Evolutionary conservation across 106 monocot genomes (phyloP), one percentile per base, ranked within the genome.

Genomic region (Allium sativum): DNA sequence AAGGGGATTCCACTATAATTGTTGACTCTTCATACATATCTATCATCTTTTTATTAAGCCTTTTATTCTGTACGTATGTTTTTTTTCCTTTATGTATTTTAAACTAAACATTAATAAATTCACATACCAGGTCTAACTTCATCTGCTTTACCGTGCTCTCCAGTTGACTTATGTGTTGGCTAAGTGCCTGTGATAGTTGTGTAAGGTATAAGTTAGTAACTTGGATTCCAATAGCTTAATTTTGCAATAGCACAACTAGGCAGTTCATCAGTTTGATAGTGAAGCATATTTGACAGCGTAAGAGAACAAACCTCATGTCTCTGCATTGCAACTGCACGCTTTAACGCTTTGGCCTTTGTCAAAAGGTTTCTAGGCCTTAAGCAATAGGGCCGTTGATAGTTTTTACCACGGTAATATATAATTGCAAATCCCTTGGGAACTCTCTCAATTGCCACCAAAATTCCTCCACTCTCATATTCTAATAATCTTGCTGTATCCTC

Each of bases 381-480:
- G 61, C 69, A 88, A 43, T 88, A 85, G 12, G 98, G 98, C 6
- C 98, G 79, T 58, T 68, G 65, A 74, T 98, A 98, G 65, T 98
- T 98, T 71, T 98, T 98, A 58, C 98, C 98, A 65, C 98, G 92
- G 64, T 98, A 98, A 69, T 78, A 98, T 18, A 98, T 83, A 65
- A 98, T 77, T 60, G 82, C 78, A 73, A 80, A 92, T 2, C 98
- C 98, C 78, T 98, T 98, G 42, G 92, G 82, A 21, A 88, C 82
- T 70, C 80, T 92, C 72, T 92, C 98, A 54, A 98, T 85, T 48
- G 87, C 84, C 15, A 99, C 98, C 62, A 99, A 77, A 72, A 99
- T 88, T 45, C 98, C 98, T 11, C 88, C 88, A 81, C 98, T 99
- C 77, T 88, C 88, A 66, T 92, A 92, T 68, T 88, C 92, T 74